A percentile compares a stretch with the other conserved stretches of the same genome.
These are phyloP conservation scores for Pseudovirgaria hyperparasitica DNA, from an alignment of 2,329 filamentous ascomycete genomes.

Conservation along the genomic window DNA sequence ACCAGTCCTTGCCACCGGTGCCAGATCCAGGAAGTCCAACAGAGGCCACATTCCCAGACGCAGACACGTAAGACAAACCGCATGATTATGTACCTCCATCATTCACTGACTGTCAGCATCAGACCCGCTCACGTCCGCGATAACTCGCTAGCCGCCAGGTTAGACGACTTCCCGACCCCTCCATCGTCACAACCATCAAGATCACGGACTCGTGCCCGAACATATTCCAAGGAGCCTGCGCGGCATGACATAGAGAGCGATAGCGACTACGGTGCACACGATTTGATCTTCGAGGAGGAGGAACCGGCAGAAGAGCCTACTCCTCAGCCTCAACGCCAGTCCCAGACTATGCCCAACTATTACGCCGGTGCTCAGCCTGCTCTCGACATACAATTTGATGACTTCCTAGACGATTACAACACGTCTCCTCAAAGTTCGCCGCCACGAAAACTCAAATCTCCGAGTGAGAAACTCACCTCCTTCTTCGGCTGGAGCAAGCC, in stretches of 20 bases:
- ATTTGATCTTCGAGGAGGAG: conserved; percentile 14
- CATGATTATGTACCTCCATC: too few species aligned
- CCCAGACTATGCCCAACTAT: conserved; percentile 24
- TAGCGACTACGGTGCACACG: conserved; percentile 20
- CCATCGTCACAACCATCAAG: too few species aligned
- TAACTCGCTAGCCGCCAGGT: too few species aligned
- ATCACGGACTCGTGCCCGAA: conserved; percentile 20
- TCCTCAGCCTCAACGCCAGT: conserved; percentile 16
- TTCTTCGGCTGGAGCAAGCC: conserved; percentile 59
- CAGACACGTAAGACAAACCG: too few species aligned
- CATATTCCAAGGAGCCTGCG: conserved; percentile 6
- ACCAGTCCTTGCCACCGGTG: conserved; percentile 19
- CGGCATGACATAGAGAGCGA: conserved; percentile 22
- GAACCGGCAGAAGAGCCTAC: conserved; percentile 12
- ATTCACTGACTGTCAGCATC: too few species aligned
- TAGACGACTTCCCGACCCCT: too few species aligned
- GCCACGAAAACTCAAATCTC: conserved; percentile 29
- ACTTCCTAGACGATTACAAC: conserved; percentile 22
- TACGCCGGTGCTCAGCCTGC: conserved; percentile 18
- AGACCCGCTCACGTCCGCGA: too few species aligned
- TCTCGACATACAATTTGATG: conserved; percentile 22
- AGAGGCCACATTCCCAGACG: too few species aligned
- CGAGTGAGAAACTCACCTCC: conserved; percentile 44
- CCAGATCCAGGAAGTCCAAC: conserved; percentile 15
- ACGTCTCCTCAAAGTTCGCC: conserved; percentile 12